Evolutionary conservation across 73 alveolate species (phyloP), one percentile per base, ranked within the genome.

Genomic region (Paramecium caudatum): DNA sequence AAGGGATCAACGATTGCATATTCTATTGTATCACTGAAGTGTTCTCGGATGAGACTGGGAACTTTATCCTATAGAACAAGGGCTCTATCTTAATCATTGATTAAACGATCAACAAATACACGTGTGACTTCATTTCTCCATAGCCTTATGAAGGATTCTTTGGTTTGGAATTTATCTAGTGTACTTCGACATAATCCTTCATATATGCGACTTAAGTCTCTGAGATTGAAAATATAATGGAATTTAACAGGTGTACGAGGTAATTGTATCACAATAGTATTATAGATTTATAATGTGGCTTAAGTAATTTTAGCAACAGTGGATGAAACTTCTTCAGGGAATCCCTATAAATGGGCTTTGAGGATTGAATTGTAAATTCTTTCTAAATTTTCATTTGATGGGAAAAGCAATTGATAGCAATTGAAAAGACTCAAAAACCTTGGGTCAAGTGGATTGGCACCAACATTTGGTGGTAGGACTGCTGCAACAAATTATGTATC

Each of bases 381-480:
- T 92, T 97, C 96, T 12, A 97, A 94, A 4, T 99, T 97, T 49
- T 94, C 97, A 82, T 91, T 92, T 2, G 97, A 93, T 8, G 99
- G 99, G 91, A 97, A 95, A 13, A 97, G 82, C 50, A 97, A 91
- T 88, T 96, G 94, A 82, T 96, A 96, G 62, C 95, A 91, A 61
- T 96, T 94, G 93, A 95, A 98, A 87, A 98, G 96, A 15, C 99
- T 91, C 86, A 98, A 94, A 90, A 98, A 98, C 47, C 99, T 94
- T 4, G 99, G 99, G 82, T 98, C 99, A 7, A 98, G 95, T 34
- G 97, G 94, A 93, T 97, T 97, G 82, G 98, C 96, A 86, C 99
- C 99, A 91, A 99, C 99, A 48, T 99, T 99, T 32, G 99, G 99
- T 3, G 99, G 99, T 25, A 98, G 93, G 95, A 98, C 97, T 32